phyloP scores from a whole-genome alignment of 1,284 basidiomycete genomes.

The Trametes pubescens region DNA sequence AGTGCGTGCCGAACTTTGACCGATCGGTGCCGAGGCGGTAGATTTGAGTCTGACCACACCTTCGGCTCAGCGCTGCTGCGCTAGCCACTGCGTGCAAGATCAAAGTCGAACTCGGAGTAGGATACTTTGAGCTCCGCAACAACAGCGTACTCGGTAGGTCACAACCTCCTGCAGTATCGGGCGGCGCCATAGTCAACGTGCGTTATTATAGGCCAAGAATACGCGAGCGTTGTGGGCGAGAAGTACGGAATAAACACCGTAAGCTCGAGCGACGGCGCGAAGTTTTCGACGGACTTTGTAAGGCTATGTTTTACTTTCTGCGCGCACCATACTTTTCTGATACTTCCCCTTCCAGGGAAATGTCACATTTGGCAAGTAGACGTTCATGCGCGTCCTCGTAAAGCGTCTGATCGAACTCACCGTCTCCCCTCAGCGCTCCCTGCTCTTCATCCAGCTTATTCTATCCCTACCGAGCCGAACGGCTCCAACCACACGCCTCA shows the following conservation, averaged over 20 bases:
- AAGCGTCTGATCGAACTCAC: background rate
- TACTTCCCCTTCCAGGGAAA: constrained; percentile 56
- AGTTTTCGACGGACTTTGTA: constrained; percentile 79
- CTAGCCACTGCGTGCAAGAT: constrained; percentile 75
- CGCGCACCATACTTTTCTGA: background rate
- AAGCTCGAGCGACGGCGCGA: constrained; percentile 61
- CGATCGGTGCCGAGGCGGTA: background rate
- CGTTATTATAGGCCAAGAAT: constrained; percentile 56
- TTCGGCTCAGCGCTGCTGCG: constrained; percentile 65
- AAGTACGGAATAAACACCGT: constrained; percentile 61
- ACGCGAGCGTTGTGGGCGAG: constrained; percentile 58
- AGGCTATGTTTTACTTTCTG: constrained; percentile 37
- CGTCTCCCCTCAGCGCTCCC: constrained; percentile 29
- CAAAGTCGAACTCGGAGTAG: constrained; percentile 50
- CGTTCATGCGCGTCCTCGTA: constrained; percentile 18
- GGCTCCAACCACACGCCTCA: constrained; percentile 72
- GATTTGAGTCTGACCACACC: background rate
- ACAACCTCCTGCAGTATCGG: background rate
- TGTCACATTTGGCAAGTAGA: constrained; percentile 59
- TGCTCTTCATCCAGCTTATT: constrained; percentile 39
- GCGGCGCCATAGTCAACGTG: background rate
- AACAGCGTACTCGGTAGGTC: constrained; percentile 63
- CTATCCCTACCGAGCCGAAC: constrained; percentile 62
- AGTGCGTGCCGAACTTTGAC: constrained; percentile 52
- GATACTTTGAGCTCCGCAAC: constrained; percentile 69